phyloP scores from a whole-genome alignment of 2,329 filamentous ascomycete species.

The Microcera coccophila region DNA sequence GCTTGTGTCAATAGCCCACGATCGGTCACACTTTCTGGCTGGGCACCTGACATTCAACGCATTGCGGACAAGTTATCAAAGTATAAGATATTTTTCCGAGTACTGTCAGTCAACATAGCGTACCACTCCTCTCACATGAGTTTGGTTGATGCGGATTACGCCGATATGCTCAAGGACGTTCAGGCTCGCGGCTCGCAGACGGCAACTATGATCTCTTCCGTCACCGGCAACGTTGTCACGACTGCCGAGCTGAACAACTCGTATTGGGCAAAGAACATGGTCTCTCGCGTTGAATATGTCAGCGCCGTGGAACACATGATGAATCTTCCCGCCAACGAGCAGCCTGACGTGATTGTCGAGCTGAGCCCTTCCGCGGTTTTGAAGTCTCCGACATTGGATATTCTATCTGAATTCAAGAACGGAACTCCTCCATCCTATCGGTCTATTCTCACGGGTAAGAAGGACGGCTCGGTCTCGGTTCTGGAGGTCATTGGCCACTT shows the following conservation, averaged over 20 bases:
- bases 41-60: conserved; percentile 27
- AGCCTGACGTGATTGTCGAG: conserved; percentile 39
- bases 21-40: conserved; percentile 44
- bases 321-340: conserved; percentile 19
- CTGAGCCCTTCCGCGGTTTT: conserved; percentile 39
- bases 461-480: conserved; percentile 24
- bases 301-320: conserved; percentile 38
- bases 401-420: conserved; percentile 20
- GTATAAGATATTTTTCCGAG: conserved; percentile 32
- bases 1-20: conserved; percentile 44
- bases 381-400: conserved; percentile 36
- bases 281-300: conserved; percentile 42
- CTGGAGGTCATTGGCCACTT: conserved; percentile 33
- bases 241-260: conserved; percentile 26
- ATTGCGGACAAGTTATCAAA: conserved; percentile 31
- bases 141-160: conserved; percentile 36
- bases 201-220: conserved; percentile 41
- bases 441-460: conserved; percentile 24
- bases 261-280: conserved; percentile 48
- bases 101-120: conserved; percentile 37
- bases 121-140: conserved; percentile 47
- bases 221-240: conserved; percentile 30
- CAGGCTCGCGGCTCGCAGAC: conserved; percentile 7
- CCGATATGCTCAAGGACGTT: conserved; percentile 24
- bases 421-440: conserved; percentile 19